Base-by-base conservation (phyloP, 352 stramenopile genomes). In the Phytophthora macrochlamydospora region DNA sequence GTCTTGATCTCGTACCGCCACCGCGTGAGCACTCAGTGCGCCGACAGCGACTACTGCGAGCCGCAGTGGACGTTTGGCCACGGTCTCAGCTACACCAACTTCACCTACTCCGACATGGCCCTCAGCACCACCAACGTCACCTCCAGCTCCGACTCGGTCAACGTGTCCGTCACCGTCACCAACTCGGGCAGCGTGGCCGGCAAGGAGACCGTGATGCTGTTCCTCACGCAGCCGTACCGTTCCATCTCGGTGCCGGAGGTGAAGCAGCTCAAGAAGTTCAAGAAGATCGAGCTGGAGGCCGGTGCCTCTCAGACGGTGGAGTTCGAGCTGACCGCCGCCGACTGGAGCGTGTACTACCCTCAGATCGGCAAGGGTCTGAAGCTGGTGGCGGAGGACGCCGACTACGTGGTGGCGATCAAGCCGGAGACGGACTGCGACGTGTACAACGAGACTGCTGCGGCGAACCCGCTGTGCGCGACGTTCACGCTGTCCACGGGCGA, bases 81-180 rank as follows among this genome's bases (percentile, higher is more conserved):
- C 4, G 83, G 83, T n/a, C 61, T 90, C 29, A 87, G 76, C 61
- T 92, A 90, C 71, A 87, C 83, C 12, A 78, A 51, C 28, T 89
- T 90, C 32, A 59, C 58, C 7, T 89, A 89, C 65, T 71, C 53
- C 1, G 54, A 68, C 11, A 45, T 91, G 28, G 61, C 30, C 30
- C 57, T 84, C 14, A 75, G 62, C 40, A 70, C 67, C 9, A 74
- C 54, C 14, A 69, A 42, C n/a, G 49, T 80, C 48, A 40, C 50
- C 2, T 69, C 55, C 62, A 76, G 51, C 56, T 87, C 38, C 3
- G n/a, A 70, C 32, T 59, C 56, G 5, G 65, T 68, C 24, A 59
- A 57, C 8, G 76, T 84, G 13, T 54, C 55, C 5, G 55, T 61
- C 4, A 61, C 44, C 2, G 56, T 62, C 18, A 62, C 56, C 1